phyloP scores from a whole-genome alignment of 2,329 filamentous ascomycete species.

The Fusarium staphyleae region DNA sequence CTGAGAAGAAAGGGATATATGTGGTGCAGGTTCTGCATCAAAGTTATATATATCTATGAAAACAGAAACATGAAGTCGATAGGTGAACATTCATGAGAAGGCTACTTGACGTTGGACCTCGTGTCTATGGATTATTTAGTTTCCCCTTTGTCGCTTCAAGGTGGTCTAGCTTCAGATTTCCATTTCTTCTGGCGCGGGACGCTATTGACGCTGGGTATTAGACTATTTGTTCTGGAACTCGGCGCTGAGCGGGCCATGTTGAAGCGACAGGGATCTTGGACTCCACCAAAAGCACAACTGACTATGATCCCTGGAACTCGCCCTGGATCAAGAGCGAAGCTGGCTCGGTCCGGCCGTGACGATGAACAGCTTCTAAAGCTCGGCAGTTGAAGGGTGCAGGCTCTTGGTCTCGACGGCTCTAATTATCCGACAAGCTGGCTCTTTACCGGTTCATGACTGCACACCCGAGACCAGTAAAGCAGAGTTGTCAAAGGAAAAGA shows the following conservation, averaged over 20 bases:
- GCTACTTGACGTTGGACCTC: too few relatives aligned
- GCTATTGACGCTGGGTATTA: constrained; percentile 2
- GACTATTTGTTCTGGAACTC: constrained; percentile 2
- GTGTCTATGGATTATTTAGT: too few relatives aligned
- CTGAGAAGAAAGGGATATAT: too few relatives aligned
- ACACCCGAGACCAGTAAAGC: too few relatives aligned
- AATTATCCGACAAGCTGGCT: too few relatives aligned
- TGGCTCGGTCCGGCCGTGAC: not conserved
- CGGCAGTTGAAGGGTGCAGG: not conserved
- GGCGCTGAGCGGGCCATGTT: not conserved
- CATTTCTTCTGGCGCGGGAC: not conserved
- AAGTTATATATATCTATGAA: too few relatives aligned
- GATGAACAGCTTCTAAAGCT: not conserved
- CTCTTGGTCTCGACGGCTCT: not conserved
- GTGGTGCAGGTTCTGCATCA: too few relatives aligned
- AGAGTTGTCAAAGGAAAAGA: not conserved
- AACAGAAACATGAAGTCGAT: too few relatives aligned
- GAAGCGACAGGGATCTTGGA: not conserved
- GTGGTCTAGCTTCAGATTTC: too few relatives aligned
- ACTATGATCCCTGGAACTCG: not conserved
- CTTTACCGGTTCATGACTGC: not conserved
- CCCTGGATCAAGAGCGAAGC: not conserved
- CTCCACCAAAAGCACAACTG: not conserved
- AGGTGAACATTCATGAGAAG: too few relatives aligned
- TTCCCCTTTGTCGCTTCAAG: too few relatives aligned